Conservation (phyloP, 768 basidiomycete species). For the Boletus pseudopeckii region DNA sequence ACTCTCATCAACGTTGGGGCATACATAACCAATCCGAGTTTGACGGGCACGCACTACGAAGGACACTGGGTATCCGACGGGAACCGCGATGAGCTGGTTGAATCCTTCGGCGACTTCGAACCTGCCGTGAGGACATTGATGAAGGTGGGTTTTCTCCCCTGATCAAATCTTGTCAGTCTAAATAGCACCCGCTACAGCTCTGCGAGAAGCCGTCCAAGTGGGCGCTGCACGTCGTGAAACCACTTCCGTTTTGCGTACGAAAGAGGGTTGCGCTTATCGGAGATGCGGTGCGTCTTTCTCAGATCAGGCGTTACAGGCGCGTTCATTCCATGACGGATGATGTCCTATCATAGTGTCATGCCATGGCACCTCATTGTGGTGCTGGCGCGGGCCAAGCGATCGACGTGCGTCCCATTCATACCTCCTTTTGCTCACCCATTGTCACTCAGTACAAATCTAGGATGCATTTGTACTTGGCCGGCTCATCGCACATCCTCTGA, state of each 20-base stretch:
- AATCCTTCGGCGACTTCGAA: conserved; percentile 34
- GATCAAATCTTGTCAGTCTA: background rate
- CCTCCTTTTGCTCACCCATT: background rate
- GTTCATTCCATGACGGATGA: background rate
- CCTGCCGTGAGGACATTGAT: conserved; percentile 31
- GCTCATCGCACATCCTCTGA: conserved; percentile 22
- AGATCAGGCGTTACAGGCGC: background rate
- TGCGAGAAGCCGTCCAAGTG: conserved; percentile 39
- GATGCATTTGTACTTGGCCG: conserved; percentile 24
- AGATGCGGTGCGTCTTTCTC: conserved; percentile 39
- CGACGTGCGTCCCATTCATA: conserved; percentile 9
- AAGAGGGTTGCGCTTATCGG: conserved; percentile 45
- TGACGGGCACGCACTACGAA: conserved; percentile 30
- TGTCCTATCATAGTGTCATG: conserved; percentile 20
- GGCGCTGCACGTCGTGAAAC: conserved; percentile 42
- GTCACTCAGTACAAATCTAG: background rate
- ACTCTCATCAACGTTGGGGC: conserved; percentile 36
- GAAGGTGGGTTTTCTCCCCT: conserved; percentile 14
- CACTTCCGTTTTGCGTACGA: conserved; percentile 37
- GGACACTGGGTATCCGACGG: conserved; percentile 31
- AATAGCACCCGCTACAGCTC: conserved; percentile 21
- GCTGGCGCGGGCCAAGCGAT: conserved; percentile 27
- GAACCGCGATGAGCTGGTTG: conserved; percentile 30
- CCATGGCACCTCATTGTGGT: conserved; percentile 23
- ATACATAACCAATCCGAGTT: conserved; percentile 27